Conservation (phyloP, 31 red algal species). For the Asparagopsis taxiformis region DNA sequence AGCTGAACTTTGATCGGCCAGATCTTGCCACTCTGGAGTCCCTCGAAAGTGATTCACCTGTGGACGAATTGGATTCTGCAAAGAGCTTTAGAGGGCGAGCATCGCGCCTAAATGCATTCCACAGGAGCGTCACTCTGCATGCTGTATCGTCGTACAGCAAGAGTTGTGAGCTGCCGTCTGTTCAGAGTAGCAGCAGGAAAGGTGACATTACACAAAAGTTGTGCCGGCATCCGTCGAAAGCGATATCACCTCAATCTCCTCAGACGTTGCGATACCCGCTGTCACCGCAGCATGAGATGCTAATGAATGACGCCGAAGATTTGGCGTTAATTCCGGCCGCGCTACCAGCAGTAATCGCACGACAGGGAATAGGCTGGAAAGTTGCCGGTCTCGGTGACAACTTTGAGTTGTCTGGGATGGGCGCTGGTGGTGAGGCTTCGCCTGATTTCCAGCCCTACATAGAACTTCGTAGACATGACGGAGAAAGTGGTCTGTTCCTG, state of each 20-base stretch:
- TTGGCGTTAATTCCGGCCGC: constrained; percentile 1
- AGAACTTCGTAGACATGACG: constrained; percentile 66
- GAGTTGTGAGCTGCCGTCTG: background rate
- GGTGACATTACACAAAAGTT: constrained; percentile 36
- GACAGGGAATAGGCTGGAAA: background rate
- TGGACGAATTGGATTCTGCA: background rate
- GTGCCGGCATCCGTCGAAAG: constrained; percentile 51
- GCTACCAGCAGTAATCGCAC: background rate
- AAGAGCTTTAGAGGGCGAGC: background rate
- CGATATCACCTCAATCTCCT: constrained; percentile 46
- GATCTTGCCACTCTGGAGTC: background rate
- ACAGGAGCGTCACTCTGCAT: constrained; percentile 19
- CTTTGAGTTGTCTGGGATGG: background rate
- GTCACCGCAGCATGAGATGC: background rate
- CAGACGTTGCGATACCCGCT: constrained; percentile 6
- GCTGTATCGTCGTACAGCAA: constrained; percentile 16
- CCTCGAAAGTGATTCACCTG: background rate
- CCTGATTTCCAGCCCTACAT: constrained; percentile 61
- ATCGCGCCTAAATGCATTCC: constrained; percentile 4
- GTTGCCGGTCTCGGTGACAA: background rate
- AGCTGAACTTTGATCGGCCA: constrained; percentile 43
- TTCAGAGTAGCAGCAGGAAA: background rate
- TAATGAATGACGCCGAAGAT: background rate
- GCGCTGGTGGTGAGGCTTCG: background rate
- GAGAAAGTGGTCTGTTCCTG: constrained; percentile 78